A percentile compares a stretch with the other conserved stretches of the same genome.
phyloP scores from a whole-genome alignment of 140 eudicot species.

The Flaveria floridana region DNA sequence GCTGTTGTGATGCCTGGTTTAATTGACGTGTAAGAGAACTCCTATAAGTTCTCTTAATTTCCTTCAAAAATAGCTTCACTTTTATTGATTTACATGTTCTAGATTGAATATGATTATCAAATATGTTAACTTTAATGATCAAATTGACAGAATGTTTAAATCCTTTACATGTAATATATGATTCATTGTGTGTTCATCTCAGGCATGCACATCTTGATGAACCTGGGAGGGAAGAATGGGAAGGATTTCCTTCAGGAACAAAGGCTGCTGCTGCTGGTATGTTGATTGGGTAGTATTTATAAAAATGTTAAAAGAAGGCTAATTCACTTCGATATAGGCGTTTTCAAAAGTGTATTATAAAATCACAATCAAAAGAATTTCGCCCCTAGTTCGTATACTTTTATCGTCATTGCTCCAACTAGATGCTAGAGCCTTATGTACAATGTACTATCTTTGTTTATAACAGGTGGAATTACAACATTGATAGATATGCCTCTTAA shows the following conservation, averaged over 20 bases:
- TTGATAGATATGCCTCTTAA: slow-evolving; percentile 96
- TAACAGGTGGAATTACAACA: slow-evolving; percentile 91
- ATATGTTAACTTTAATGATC: slow-evolving; percentile 14
- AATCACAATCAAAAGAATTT: not conserved
- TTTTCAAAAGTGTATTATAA: not conserved
- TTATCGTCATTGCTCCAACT: not conserved
- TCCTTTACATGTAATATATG: slow-evolving; percentile 11
- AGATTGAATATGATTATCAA: slow-evolving; percentile 1
- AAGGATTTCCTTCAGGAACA: slow-evolving; percentile 99
- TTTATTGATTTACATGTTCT: not conserved
- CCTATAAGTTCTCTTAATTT: slow-evolving; percentile 11
- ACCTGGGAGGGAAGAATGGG: slow-evolving; percentile 98
- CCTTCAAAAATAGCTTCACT: not conserved
- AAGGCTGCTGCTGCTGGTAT: slow-evolving; percentile 98
- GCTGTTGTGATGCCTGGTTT: slow-evolving; percentile 99
- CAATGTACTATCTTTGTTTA: slow-evolving; percentile 16
- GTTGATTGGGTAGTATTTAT: slow-evolving; percentile 12
- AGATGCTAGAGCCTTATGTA: not conserved
- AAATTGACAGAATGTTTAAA: slow-evolving; percentile 9
- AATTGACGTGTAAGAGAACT: slow-evolving; percentile 79
- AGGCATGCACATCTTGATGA: slow-evolving; percentile 98
- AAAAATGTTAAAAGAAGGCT: not conserved
- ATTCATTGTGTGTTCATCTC: slow-evolving; percentile 26
- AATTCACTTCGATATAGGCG: not conserved
- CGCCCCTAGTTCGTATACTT: not conserved